A percentile compares a stretch with the other conserved stretches of the same genome.
These are phyloP conservation scores for Pseudisothecium myosuroides DNA, from an alignment of 225 moss, liverwort and hornwort species.

Conservation along the genomic window DNA sequence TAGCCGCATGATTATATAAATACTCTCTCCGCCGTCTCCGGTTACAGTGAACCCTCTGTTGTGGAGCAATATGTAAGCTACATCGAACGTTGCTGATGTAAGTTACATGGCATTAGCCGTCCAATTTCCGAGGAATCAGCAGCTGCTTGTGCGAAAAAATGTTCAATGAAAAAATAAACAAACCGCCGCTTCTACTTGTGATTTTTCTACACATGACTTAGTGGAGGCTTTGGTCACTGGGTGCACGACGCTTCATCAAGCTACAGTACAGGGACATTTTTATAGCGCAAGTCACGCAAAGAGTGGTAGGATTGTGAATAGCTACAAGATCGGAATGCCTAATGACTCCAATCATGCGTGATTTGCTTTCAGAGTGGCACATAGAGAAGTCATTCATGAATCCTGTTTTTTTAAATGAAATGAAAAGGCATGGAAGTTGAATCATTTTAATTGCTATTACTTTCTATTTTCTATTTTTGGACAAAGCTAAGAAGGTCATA, in stretches of 20 bases:
- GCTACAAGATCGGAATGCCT: no score
- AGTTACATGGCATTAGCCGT: not conserved
- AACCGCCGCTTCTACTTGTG: not conserved
- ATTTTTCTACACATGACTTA: not conserved
- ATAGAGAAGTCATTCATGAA: not conserved
- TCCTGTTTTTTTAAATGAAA: not conserved
- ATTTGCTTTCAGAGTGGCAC: not conserved
- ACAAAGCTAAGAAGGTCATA: not conserved
- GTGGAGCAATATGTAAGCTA: not conserved
- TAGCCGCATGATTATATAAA: not conserved
- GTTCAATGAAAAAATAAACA: not conserved
- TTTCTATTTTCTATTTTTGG: not conserved
- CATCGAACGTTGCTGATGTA: not conserved
- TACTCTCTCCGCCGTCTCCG: not conserved
- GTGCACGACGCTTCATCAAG: not conserved
- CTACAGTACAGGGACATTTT: not conserved
- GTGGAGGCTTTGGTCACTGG: not conserved
- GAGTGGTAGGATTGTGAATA: not conserved
- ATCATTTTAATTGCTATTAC: not conserved
- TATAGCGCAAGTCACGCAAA: not conserved
- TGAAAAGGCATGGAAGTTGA: not conserved
- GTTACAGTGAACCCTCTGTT: not conserved
- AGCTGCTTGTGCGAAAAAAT: not conserved
- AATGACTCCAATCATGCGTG: no score
- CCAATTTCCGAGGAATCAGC: not conserved